These are phyloP conservation scores for Exophiala aquamarina DNA, from an alignment of 2,329 filamentous ascomycete genomes.

Conservation along the genomic window DNA sequence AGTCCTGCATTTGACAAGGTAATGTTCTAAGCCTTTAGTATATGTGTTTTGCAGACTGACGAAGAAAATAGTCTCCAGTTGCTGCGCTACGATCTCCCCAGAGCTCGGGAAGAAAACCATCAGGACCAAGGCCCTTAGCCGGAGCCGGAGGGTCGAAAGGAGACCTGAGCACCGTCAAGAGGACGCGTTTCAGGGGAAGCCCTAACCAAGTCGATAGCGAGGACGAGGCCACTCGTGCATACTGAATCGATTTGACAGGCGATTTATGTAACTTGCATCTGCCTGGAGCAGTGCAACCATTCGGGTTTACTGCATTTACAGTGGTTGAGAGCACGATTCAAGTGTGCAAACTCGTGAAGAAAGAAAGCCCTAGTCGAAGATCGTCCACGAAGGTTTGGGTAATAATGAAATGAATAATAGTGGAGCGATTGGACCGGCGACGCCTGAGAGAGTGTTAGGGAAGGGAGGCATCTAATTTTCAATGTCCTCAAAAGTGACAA, in stretches of 20 bases:
- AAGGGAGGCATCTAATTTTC: no score
- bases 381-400: no score
- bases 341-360: no score
- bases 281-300: not conserved
- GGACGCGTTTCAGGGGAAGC: slow-evolving; percentile 40
- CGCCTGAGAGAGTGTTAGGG: no score
- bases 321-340: no score
- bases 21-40: slow-evolving; percentile 19
- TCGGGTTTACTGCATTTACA: no score
- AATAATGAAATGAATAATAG: no score
- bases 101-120: slow-evolving; percentile 43
- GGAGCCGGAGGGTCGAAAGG: slow-evolving; percentile 38
- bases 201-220: slow-evolving; percentile 40
- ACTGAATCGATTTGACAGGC: slow-evolving; percentile 2
- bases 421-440: no score
- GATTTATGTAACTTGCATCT: not conserved
- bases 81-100: slow-evolving; percentile 33
- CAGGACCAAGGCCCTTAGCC: slow-evolving; percentile 47
- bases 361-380: no score
- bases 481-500: no score
- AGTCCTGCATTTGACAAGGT: slow-evolving; percentile 31
- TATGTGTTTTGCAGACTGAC: slow-evolving; percentile 3
- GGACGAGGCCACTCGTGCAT: slow-evolving; percentile 17
- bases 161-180: slow-evolving; percentile 31
- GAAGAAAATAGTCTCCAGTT: slow-evolving; percentile 22